phyloP scores from a whole-genome alignment of 768 basidiomycete species.

The Pleurotus platypus region DNA sequence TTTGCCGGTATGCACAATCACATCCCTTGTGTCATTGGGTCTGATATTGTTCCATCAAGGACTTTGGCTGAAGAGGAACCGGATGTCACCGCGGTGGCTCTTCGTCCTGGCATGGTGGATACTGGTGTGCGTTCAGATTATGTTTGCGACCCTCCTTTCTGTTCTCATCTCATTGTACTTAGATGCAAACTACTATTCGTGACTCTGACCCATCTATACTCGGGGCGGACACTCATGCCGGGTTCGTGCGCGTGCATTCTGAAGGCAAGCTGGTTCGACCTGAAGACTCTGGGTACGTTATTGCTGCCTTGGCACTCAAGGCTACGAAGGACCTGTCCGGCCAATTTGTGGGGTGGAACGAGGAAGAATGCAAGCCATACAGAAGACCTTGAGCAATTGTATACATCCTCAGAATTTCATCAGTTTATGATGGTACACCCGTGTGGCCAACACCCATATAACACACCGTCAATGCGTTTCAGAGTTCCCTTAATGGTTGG shows the following conservation, averaged over 20 bases:
- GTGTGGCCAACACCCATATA: too few species aligned
- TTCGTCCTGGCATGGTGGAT: conserved; percentile 88
- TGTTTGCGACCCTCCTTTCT: neutral
- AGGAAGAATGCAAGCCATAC: conserved; percentile 61
- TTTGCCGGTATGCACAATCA: conserved; percentile 54
- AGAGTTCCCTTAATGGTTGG: too few species aligned
- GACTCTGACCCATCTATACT: conserved; percentile 49
- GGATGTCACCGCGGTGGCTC: conserved; percentile 65
- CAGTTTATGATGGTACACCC: too few species aligned
- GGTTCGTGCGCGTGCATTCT: conserved; percentile 53
- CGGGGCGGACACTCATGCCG: conserved; percentile 47
- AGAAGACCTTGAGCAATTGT: conserved; percentile 17
- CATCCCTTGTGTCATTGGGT: neutral
- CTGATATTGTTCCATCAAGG: conserved; percentile 32
- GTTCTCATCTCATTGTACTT: conserved; percentile 5
- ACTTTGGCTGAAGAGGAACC: conserved; percentile 85
- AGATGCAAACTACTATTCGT: conserved; percentile 74
- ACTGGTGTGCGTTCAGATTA: conserved; percentile 50
- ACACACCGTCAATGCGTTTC: too few species aligned
- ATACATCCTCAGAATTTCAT: too few species aligned
- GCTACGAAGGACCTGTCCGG: conserved; percentile 67
- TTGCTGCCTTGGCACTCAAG: conserved; percentile 68
- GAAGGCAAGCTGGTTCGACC: conserved; percentile 75
- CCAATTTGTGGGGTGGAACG: conserved; percentile 79
- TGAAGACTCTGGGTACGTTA: conserved; percentile 71